Conservation (phyloP, 495 filamentous ascomycete genomes). For the Penicillium verhagenii region DNA sequence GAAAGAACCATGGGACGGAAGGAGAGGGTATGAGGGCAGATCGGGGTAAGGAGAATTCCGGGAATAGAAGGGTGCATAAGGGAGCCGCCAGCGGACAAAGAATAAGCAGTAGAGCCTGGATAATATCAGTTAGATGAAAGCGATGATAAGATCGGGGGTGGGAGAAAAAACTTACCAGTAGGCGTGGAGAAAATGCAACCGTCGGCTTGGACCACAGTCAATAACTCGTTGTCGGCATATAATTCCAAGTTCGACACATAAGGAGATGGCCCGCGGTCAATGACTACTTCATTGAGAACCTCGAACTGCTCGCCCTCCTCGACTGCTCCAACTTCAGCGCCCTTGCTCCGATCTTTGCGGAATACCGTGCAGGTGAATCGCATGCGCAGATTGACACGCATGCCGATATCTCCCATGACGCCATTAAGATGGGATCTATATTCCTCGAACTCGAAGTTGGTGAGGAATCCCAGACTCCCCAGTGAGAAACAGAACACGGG, state of each 20-base stretch:
- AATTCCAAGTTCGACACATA: constrained; percentile 95
- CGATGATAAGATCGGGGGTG: not conserved
- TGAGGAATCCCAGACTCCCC: constrained; percentile 87
- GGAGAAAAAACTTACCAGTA: constrained; percentile 56
- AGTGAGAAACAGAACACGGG: constrained; percentile 87
- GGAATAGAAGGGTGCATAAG: constrained; percentile 97
- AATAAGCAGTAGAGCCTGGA: constrained; percentile 86
- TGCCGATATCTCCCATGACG: constrained; percentile 87
- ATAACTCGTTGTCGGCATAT: constrained; percentile 86
- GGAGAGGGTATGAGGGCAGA: constrained; percentile 93
- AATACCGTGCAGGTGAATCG: constrained; percentile 96
- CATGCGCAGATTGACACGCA: constrained; percentile 95
- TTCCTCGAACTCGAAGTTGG: constrained; percentile 82
- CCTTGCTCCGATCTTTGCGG: constrained; percentile 53
- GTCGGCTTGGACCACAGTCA: constrained; percentile 94
- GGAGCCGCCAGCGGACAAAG: constrained; percentile 90
- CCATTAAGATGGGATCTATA: constrained; percentile 79
- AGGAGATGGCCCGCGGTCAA: constrained; percentile 93
- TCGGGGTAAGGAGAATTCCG: constrained; percentile 94
- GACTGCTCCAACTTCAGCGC: constrained; percentile 49
- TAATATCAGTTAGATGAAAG: not conserved
- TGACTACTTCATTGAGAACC: constrained; percentile 95
- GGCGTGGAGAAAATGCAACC: constrained; percentile 97
- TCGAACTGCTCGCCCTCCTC: constrained; percentile 86
- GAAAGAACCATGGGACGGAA: constrained; percentile 99